phyloP scores from a whole-genome alignment of 352 stramenopile genomes.

The Blastocystis sp. region DNA sequence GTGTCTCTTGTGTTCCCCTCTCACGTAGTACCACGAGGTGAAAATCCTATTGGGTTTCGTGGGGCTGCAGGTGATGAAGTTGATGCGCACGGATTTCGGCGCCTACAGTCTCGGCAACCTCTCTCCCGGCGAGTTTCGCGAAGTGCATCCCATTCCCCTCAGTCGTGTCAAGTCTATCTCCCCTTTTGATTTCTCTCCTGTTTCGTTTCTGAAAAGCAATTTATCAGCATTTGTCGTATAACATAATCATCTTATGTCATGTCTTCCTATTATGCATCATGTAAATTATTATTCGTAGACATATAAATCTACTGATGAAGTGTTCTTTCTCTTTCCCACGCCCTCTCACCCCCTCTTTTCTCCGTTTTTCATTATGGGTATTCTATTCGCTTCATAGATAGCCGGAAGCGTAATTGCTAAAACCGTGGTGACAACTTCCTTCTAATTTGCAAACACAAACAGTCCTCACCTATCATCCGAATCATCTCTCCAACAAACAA shows the following conservation, averaged over 20 bases:
- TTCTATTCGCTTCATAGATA: background rate
- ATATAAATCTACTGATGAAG: constrained; percentile 57
- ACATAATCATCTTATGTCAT: constrained; percentile 36
- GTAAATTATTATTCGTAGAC: constrained; percentile 56
- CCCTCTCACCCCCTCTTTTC: background rate
- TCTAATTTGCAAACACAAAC: too few species aligned
- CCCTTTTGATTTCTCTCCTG: background rate
- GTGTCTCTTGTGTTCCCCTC: constrained; percentile 28
- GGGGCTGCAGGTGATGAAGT: constrained; percentile 71
- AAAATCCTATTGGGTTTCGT: constrained; percentile 74
- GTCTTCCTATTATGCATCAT: constrained; percentile 56
- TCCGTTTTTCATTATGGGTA: constrained; percentile 39
- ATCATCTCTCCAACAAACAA: background rate
- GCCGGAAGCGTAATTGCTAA: too few species aligned
- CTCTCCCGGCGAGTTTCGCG: constrained; percentile 67
- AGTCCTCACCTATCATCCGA: background rate
- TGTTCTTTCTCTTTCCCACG: background rate
- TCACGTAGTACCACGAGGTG: constrained; percentile 75
- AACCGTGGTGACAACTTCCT: too few species aligned
- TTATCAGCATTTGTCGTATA: constrained; percentile 39
- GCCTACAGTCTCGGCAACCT: constrained; percentile 74
- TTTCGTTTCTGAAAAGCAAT: constrained; percentile 29
- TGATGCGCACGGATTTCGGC: constrained; percentile 77
- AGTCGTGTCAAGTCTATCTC: background rate
- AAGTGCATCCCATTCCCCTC: constrained; percentile 67